These are phyloP conservation scores for Lactarius vividus DNA, from an alignment of 768 basidiomycete genomes.

Conservation along the genomic window DNA sequence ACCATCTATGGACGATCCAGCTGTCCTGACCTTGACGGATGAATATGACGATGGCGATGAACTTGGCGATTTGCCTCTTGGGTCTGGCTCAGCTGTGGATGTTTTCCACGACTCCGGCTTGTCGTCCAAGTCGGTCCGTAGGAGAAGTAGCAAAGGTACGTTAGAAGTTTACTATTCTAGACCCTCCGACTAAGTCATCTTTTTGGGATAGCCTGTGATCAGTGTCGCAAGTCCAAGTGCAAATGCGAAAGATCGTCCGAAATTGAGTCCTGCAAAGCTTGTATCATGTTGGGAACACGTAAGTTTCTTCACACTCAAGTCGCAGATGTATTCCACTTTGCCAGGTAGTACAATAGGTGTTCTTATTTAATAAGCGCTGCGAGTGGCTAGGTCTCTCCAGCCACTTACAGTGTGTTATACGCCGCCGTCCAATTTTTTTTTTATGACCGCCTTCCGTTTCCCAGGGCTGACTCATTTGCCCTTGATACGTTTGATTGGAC, in stretches of 20 bases:
- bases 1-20: slow-evolving; percentile 26
- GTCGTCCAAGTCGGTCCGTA: slow-evolving; percentile 49
- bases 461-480: slow-evolving; percentile 21
- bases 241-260: slow-evolving; percentile 72
- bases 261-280: slow-evolving; percentile 71
- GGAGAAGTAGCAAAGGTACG: slow-evolving; percentile 75
- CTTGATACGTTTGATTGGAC: not conserved
- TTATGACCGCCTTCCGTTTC: slow-evolving; percentile 6
- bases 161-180: not conserved
- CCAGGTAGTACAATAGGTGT: slow-evolving; percentile 2
- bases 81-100: slow-evolving; percentile 27
- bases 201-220: slow-evolving; percentile 65
- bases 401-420: not conserved
- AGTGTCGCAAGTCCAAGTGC: slow-evolving; percentile 73
- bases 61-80: slow-evolving; percentile 45
- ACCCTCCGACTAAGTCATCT: not conserved
- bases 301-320: slow-evolving; percentile 31
- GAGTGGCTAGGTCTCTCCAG: not conserved
- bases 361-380: slow-evolving; percentile 8
- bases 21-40: slow-evolving; percentile 49
- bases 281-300: slow-evolving; percentile 71
- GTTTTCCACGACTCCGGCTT: slow-evolving; percentile 27
- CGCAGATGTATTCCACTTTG: slow-evolving; percentile 7
- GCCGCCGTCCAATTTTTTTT: not conserved
- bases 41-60: slow-evolving; percentile 64